phyloP scores from a whole-genome alignment of 306 rosid species.

The Sphenostylis stenocarpa region DNA sequence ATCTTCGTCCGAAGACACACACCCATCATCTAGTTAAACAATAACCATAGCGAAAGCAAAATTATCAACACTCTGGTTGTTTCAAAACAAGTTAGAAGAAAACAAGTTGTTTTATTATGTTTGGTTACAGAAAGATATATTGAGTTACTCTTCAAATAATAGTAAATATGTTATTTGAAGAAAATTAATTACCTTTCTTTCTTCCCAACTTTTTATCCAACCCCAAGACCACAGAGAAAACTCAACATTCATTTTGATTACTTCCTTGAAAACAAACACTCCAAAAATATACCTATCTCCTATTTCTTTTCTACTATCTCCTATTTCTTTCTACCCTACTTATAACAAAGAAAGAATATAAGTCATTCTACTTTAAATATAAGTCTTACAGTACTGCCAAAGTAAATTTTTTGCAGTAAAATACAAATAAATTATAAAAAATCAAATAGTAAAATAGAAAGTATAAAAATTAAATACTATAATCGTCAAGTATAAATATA shows the following conservation, averaged over 20 bases:
- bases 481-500: not conserved
- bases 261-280: too few relatives aligned
- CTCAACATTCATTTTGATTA: too few relatives aligned
- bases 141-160: too few relatives aligned
- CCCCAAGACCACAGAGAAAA: too few relatives aligned
- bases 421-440: not conserved
- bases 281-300: too few relatives aligned
- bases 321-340: too few relatives aligned
- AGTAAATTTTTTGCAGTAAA: not conserved
- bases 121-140: not conserved
- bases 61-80: not conserved
- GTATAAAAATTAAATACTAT: not conserved
- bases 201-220: too few relatives aligned
- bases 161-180: too few relatives aligned
- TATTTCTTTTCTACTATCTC: too few relatives aligned
- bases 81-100: not conserved
- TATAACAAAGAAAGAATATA: too few relatives aligned
- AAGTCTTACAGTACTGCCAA: not conserved
- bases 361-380: not conserved
- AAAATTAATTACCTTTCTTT: too few relatives aligned
- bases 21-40: conserved; percentile 62
- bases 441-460: not conserved
- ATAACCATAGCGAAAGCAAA: not conserved
- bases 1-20: conserved; percentile 77
- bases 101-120: not conserved